Evolutionary conservation across 345 rosid genomes (phyloP).

Genomic region (Populus deltoides): DNA sequence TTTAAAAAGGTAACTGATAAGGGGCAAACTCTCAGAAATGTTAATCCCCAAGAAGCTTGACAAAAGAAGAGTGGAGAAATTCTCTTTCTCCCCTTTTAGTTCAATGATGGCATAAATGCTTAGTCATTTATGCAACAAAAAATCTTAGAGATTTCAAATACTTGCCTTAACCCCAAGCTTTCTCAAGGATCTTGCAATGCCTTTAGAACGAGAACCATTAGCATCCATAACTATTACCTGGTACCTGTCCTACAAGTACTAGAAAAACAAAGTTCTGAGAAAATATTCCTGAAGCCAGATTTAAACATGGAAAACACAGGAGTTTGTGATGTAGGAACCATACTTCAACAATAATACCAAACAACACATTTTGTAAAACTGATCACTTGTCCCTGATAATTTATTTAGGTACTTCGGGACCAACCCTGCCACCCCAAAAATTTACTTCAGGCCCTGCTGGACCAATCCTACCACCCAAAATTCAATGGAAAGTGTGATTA

Average conservation of each 20-base stretch:
- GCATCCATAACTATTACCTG: constrained; percentile 92
- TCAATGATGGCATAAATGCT: neutral
- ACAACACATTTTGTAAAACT: neutral
- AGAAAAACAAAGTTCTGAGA: constrained; percentile 38
- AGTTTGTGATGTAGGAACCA: constrained; percentile 1
- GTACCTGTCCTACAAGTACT: constrained; percentile 87
- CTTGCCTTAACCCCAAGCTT: constrained; percentile 80
- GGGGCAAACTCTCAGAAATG: neutral
- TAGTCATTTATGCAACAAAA: neutral
- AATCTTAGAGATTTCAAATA: constrained; percentile 10
- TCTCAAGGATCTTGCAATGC: constrained; percentile 86
- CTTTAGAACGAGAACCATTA: constrained; percentile 81
- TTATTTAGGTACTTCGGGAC: neutral
- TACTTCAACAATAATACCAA: neutral
- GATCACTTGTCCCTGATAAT: neutral
- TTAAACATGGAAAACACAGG: neutral
- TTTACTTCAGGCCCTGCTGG: no score
- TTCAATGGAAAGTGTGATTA: neutral
- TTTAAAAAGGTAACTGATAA: neutral
- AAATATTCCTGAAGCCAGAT: constrained; percentile 12
- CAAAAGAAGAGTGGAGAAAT: neutral
- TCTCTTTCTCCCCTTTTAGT: neutral
- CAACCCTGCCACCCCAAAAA: no score
- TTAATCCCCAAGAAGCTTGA: neutral
- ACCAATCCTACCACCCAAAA: neutral